A percentile compares a stretch with the other conserved stretches of the same genome.
Conservation (phyloP, 148 eudicot genomes). For the Vaccinium vitisidaea region DNA sequence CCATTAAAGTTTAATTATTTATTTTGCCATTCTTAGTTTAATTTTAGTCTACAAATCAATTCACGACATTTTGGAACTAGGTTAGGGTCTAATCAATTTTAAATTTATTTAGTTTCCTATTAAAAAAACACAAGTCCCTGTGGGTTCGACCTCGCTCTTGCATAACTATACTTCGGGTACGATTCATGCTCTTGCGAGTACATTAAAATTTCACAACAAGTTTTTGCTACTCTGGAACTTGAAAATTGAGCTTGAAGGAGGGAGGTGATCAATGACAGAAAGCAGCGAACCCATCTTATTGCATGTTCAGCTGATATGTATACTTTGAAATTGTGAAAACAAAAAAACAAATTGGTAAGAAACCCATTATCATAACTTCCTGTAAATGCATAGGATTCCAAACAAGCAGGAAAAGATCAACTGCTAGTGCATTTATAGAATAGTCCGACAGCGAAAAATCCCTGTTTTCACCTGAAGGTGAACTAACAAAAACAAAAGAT, state of each 20-base stretch:
- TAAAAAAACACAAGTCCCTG: too few species aligned
- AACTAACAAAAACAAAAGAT: not conserved
- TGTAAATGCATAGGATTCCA: not conserved
- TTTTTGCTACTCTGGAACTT: not conserved
- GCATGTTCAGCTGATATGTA: not conserved
- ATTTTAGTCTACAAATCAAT: too few species aligned
- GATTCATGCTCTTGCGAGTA: too few species aligned
- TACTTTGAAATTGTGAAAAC: not conserved
- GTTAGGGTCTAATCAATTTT: too few species aligned
- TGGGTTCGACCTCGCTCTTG: too few species aligned
- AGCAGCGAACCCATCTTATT: not conserved
- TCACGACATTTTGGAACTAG: too few species aligned
- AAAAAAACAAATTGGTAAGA: not conserved
- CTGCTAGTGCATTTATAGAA: not conserved
- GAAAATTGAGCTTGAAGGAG: not conserved
- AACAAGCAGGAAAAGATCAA: not conserved
- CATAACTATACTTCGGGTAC: too few species aligned
- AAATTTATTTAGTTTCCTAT: too few species aligned
- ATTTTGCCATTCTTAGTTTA: too few species aligned
- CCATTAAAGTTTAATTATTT: too few species aligned
- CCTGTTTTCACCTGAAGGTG: not conserved
- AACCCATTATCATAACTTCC: not conserved
- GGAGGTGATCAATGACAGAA: not conserved
- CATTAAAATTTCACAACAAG: too few species aligned
- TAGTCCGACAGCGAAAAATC: not conserved